These are phyloP conservation scores for Auxenochlorella pyrenoidosa DNA, from an alignment of 139 green algal genomes.

Conservation along the genomic window DNA sequence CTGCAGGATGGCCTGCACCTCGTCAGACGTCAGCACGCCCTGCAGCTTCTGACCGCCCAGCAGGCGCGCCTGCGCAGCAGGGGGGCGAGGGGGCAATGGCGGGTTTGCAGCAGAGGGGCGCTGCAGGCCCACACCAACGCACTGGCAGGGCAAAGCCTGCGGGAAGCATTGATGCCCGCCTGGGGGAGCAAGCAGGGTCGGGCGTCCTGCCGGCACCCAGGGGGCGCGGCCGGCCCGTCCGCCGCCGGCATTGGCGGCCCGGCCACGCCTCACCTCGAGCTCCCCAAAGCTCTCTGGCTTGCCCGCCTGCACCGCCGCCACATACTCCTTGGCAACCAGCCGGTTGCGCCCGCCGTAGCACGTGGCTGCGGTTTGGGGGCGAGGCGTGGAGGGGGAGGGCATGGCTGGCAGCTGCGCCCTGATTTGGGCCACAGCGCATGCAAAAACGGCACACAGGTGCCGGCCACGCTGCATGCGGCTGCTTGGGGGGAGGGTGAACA, in stretches of 20 bases:
- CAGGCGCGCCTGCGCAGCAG: slow-evolving; percentile 47
- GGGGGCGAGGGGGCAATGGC: too few species aligned
- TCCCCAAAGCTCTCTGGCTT: slow-evolving; percentile 54
- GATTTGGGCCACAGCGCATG: too few species aligned
- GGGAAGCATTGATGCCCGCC: too few species aligned
- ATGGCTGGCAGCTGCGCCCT: too few species aligned
- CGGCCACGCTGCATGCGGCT: too few species aligned
- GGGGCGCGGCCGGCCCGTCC: neutral
- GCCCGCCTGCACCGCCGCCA: slow-evolving; percentile 22
- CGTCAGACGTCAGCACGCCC: slow-evolving; percentile 77
- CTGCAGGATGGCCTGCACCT: slow-evolving; percentile 77
- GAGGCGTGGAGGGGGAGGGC: too few species aligned
- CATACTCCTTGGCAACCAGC: slow-evolving; percentile 66
- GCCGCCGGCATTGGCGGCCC: neutral
- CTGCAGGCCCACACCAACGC: neutral
- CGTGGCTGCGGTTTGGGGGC: slow-evolving; percentile 39
- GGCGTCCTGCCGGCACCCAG: neutral
- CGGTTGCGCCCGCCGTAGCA: slow-evolving; percentile 83
- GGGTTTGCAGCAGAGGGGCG: too few species aligned
- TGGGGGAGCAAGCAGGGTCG: neutral
- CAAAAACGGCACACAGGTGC: too few species aligned
- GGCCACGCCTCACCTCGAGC: slow-evolving; percentile 54
- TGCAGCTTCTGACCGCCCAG: slow-evolving; percentile 86
- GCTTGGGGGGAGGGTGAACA: too few species aligned
- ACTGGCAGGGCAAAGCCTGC: neutral